These are phyloP conservation scores for Boechera divaricarpa DNA, from an alignment of 345 rosid genomes.

Conservation along the genomic window DNA sequence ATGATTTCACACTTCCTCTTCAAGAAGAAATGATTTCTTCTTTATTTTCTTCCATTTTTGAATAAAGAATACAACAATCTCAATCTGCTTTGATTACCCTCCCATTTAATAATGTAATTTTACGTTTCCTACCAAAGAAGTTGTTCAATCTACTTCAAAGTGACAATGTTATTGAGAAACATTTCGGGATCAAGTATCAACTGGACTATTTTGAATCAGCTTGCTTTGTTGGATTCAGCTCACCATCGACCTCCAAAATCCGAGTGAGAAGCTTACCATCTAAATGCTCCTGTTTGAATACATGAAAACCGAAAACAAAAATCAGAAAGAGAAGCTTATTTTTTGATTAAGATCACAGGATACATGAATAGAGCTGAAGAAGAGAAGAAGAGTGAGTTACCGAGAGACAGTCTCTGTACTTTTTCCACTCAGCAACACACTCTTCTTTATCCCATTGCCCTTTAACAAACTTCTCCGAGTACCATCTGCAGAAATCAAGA, in stretches of 20 bases:
- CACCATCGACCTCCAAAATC: conserved; percentile 66
- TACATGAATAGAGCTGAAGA: conserved; percentile 1
- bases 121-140: conserved; percentile 1
- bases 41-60: not conserved
- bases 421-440: conserved; percentile 73
- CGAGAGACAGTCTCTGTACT: conserved; percentile 80
- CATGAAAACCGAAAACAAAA: not conserved
- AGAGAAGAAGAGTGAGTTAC: conserved; percentile 45
- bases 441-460: conserved; percentile 86
- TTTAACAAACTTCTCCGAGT: conserved; percentile 80
- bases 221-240: conserved; percentile 36
- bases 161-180: conserved; percentile 31
- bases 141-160: conserved; percentile 6
- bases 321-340: not conserved
- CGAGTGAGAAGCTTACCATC: conserved; percentile 77
- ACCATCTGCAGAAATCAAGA: conserved; percentile 62
- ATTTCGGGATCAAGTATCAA: conserved; percentile 35
- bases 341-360: not conserved
- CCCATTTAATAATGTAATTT: not conserved
- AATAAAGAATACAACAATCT: conserved; percentile 29
- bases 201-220: conserved; percentile 44
- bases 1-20: conserved; percentile 79
- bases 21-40: conserved; percentile 64
- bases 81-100: conserved; percentile 13
- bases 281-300: conserved; percentile 62